Evolutionary conservation across 116 monocot genomes (phyloP).

Genomic region (Posidonia oceanica): DNA sequence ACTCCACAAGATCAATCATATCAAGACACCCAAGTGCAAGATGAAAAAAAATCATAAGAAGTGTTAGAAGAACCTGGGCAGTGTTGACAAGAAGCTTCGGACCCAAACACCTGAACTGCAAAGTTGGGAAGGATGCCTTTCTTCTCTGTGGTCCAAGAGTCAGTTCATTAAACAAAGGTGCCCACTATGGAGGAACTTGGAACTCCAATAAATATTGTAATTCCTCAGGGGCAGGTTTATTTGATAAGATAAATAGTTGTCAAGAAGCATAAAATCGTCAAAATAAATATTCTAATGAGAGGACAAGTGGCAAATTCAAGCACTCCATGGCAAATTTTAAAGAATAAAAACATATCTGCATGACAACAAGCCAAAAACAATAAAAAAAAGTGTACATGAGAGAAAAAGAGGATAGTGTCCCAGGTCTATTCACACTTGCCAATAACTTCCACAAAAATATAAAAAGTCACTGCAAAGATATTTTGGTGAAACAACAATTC

Average conservation of each 20-base stretch:
- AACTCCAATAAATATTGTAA: constrained; percentile 87
- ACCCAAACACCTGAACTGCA: constrained; percentile 78
- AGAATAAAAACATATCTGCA: not conserved
- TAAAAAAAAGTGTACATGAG: no score
- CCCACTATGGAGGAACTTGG: constrained; percentile 93
- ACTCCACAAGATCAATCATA: not conserved
- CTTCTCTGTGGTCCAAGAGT: constrained; percentile 75
- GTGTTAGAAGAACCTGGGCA: constrained; percentile 38
- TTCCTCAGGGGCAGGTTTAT: constrained; percentile 81
- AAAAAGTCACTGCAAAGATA: no score
- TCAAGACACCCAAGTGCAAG: not conserved
- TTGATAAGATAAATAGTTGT: constrained; percentile 17
- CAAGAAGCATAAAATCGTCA: not conserved
- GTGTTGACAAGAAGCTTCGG: constrained; percentile 77
- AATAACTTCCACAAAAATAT: no score
- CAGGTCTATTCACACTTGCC: no score
- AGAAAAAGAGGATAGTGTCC: no score
- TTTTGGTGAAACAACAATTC: no score
- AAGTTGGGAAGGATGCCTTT: constrained; percentile 54
- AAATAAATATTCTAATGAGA: not conserved
- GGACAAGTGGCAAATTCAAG: not conserved
- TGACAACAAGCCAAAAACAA: not conserved
- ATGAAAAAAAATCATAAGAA: no score
- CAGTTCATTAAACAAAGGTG: constrained; percentile 79
- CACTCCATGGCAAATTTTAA: not conserved